Base-by-base conservation (phyloP, 345 rosid species). In the Pistacia atlantica region DNA sequence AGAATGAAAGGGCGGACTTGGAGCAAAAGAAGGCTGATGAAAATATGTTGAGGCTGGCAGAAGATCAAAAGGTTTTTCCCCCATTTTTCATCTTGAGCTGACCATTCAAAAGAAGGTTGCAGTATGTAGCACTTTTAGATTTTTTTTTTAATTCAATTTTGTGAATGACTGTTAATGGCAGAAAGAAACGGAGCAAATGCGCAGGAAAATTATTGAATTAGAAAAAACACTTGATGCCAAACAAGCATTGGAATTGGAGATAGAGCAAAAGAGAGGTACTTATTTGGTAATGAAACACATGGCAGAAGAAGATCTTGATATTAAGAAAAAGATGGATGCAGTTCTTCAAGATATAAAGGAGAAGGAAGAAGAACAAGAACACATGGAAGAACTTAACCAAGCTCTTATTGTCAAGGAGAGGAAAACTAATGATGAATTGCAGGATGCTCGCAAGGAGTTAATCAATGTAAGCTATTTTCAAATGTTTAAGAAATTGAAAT, bases 11-110 rank as follows among this genome's bases (percentile, higher is more conserved):
- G 73, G 98, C 97, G 68, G 83, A 82, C 61, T 45, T 84, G 88
- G 98, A 91, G 89, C 98, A 95, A 80, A 80, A 79, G 35, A 93
- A 88, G 80, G 94, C 85, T 38, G 87, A 91, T 71, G 88, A 85
- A 68, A 84, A 69, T 16, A 33, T 93, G 80, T 69, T 82, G 68
- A 88, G 61, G 77, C 59, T 95, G 84, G 98, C 89, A 25, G 84
- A 90, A 78, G 84, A 79, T 61, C 98, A 94, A 42, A 88, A 88
- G 91, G 98, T 90, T 46, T 49, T 64, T 69, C 48, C 38, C 14
- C n/a, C 33, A 12, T 64, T 56, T 56, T 72, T 8, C 1, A 25
- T 42, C 14, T 35, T 20, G n/a, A 20, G 38, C n/a, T 49, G 20
- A 13, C 25, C 51, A 37, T 31, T 67, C 28, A 42, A 78, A 58